Conservation (phyloP, 345 rosid species). For the Gossypium longicalyx region DNA sequence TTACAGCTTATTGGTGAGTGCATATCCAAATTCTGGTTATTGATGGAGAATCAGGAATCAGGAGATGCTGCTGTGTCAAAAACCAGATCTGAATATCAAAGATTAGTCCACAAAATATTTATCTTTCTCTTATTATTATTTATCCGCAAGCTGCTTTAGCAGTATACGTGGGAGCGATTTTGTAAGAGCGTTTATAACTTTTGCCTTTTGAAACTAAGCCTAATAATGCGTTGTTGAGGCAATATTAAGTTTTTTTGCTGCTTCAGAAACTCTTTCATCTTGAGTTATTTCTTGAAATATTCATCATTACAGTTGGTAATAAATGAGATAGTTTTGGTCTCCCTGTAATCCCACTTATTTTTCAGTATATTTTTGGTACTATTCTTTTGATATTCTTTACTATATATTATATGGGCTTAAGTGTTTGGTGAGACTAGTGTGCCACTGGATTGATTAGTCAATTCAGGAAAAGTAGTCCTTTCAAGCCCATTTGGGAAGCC, state of each 20-base stretch:
- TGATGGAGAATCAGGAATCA: not conserved
- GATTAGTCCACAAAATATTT: not conserved
- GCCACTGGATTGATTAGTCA: no score
- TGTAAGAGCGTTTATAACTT: not conserved
- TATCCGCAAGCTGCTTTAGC: not conserved
- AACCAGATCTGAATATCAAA: not conserved
- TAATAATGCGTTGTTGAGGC: not conserved
- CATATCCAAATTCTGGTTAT: conserved; percentile 1
- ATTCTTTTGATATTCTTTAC: no score
- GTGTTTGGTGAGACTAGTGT: no score
- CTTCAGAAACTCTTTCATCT: not conserved
- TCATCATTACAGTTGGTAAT: not conserved
- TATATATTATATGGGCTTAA: no score
- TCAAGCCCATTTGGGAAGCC: no score
- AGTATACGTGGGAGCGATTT: not conserved
- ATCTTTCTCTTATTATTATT: not conserved
- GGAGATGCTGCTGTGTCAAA: not conserved
- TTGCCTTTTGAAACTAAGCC: not conserved
- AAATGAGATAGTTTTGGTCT: not conserved
- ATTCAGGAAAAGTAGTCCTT: no score
- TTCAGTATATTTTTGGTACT: no score
- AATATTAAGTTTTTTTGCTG: not conserved
- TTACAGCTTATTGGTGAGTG: conserved; percentile 1
- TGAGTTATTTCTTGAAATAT: not conserved
- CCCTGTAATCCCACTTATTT: not conserved